Conservation (phyloP, 768 basidiomycete species). For the Termitomyces sp. region DNA sequence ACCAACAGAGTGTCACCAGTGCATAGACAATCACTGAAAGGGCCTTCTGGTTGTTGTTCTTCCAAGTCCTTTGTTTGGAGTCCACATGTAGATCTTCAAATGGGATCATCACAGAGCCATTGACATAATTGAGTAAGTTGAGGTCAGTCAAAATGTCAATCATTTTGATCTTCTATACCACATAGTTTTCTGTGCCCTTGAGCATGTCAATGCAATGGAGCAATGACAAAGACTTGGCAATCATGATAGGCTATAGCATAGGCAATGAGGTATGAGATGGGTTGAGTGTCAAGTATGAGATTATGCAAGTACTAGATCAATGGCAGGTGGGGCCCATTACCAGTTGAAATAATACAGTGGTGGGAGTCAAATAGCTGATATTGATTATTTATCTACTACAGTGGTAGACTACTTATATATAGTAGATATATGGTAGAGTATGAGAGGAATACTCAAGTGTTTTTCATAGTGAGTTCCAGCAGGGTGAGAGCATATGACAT, state of each 20-base stretch:
- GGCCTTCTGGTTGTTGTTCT: conserved; percentile 23
- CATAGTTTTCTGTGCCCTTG: conserved; percentile 3
- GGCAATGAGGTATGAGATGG: not conserved
- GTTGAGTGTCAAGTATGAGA: not conserved
- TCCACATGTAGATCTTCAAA: not conserved
- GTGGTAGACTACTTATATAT: not conserved
- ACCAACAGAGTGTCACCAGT: conserved; percentile 23
- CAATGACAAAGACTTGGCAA: not conserved
- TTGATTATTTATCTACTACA: not conserved
- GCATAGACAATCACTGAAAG: conserved; percentile 23
- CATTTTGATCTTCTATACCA: conserved; percentile 9
- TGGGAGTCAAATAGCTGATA: not conserved
- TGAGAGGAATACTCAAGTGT: too few species aligned
- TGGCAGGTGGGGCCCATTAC: conserved; percentile 1
- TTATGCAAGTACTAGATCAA: not conserved
- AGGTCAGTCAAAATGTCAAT: not conserved
- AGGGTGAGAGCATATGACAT: too few species aligned
- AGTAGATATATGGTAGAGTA: not conserved
- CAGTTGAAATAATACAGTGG: not conserved
- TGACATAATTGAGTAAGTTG: conserved; percentile 6
- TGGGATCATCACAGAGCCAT: not conserved
- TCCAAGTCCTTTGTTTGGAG: conserved; percentile 14
- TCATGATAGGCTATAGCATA: not conserved
- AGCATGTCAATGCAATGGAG: not conserved
- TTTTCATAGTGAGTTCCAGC: too few species aligned